Conservation (phyloP, 2,329 filamentous ascomycete genomes). For the Alternaria ventricosa region DNA sequence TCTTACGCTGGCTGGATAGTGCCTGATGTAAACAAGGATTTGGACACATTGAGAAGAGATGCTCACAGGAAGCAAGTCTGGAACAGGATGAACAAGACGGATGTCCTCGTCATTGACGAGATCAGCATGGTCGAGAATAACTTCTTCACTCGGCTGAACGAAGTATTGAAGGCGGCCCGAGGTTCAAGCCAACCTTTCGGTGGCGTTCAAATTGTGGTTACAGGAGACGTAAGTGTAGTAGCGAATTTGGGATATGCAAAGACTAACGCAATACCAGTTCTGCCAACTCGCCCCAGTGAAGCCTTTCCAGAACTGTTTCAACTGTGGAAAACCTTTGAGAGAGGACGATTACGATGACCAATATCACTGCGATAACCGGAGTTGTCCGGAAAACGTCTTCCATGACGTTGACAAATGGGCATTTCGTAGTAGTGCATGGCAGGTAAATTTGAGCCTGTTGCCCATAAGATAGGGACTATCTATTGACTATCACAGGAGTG, state of each 20-base stretch:
- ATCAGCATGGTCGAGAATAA: conserved; percentile 69
- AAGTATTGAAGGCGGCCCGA: conserved; percentile 51
- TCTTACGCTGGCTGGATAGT: conserved; percentile 64
- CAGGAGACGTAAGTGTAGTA: conserved; percentile 55
- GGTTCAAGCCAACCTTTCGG: conserved; percentile 44
- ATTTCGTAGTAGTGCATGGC: conserved; percentile 64
- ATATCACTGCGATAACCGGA: neutral
- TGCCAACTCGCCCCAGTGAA: conserved; percentile 62
- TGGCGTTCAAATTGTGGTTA: conserved; percentile 63
- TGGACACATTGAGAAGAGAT: conserved; percentile 44
- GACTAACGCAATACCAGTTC: conserved; percentile 20
- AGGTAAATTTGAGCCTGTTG: conserved; percentile 5
- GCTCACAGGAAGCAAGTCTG: conserved; percentile 50
- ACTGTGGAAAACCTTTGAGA: conserved; percentile 50
- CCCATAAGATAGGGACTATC: neutral
- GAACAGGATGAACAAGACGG: conserved; percentile 41
- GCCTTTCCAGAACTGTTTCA: conserved; percentile 61
- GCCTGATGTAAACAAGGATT: conserved; percentile 51
- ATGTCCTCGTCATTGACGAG: conserved; percentile 69
- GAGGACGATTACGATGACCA: neutral
- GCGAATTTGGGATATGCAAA: neutral
- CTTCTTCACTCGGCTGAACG: conserved; percentile 59
- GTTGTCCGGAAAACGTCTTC: conserved; percentile 32
- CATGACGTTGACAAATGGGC: conserved; percentile 65
- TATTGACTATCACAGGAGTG: conserved; percentile 45